Evolutionary conservation across 2,329 filamentous ascomycete genomes (phyloP).

Genomic region (Dothiorella sarmentorum): DNA sequence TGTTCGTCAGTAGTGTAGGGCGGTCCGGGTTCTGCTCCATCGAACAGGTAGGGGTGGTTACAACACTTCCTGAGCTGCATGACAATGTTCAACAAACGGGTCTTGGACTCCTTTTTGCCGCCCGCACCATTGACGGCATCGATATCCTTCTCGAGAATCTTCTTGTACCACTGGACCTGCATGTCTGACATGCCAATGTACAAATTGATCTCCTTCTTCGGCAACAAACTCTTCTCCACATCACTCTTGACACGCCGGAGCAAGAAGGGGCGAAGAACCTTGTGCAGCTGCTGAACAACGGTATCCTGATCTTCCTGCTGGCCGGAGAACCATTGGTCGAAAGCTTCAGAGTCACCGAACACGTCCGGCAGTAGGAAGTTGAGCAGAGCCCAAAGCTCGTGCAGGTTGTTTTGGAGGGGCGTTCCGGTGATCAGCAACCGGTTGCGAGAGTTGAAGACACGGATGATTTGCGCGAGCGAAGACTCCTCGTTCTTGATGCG

Average conservation of each 20-base stretch:
- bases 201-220: slow-evolving; percentile 95
- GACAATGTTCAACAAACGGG: slow-evolving; percentile 92
- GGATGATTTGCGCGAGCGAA: slow-evolving; percentile 91
- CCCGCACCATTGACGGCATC: slow-evolving; percentile 96
- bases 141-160: slow-evolving; percentile 98
- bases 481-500: slow-evolving; percentile 99
- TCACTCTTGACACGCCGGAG: slow-evolving; percentile 95
- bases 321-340: slow-evolving; percentile 95
- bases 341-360: slow-evolving; percentile 93
- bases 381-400: slow-evolving; percentile 94
- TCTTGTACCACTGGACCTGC: slow-evolving; percentile 99
- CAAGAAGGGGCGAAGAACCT: slow-evolving; percentile 87
- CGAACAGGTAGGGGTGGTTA: slow-evolving; percentile 97
- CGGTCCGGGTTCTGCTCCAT: slow-evolving; percentile 93
- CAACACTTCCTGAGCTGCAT: slow-evolving; percentile 99
- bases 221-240: slow-evolving; percentile 94
- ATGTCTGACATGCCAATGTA: slow-evolving; percentile 99
- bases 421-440: slow-evolving; percentile 94
- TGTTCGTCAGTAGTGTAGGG: slow-evolving; percentile 99
- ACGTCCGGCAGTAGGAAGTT: slow-evolving; percentile 98
- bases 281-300: slow-evolving; percentile 92
- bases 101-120: slow-evolving; percentile 97
- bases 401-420: slow-evolving; percentile 94
- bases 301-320: slow-evolving; percentile 90
- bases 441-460: slow-evolving; percentile 92